Percentiles rank a stretch among this genome's conserved stretches.
These are phyloP conservation scores for Blastobotrys raffinosifermentans DNA, from an alignment of 1,139 yeast species.

Conservation along the genomic window DNA sequence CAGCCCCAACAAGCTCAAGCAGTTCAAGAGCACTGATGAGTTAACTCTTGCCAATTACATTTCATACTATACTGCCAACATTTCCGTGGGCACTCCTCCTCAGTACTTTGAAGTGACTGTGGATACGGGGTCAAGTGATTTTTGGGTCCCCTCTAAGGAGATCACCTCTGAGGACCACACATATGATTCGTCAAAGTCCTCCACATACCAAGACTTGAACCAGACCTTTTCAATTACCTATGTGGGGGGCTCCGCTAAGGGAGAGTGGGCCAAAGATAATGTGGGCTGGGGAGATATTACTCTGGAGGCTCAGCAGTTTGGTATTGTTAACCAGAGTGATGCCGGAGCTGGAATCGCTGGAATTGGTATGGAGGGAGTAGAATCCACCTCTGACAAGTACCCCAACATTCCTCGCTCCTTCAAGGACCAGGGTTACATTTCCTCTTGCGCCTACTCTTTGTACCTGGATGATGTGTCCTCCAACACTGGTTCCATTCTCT, in stretches of 20 bases:
- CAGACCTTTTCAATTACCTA: conserved; percentile 10
- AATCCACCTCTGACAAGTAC: conserved; percentile 28
- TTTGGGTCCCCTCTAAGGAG: conserved; percentile 90
- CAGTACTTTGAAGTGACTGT: conserved; percentile 9
- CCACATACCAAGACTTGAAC: conserved; percentile 10
- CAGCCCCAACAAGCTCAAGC: not conserved
- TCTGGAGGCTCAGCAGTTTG: conserved; percentile 1
- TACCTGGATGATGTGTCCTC: conserved; percentile 42
- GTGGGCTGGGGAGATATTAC: conserved; percentile 5
- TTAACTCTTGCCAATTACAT: not conserved
- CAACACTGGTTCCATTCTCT: conserved; percentile 44
- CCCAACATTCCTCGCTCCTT: conserved; percentile 21
- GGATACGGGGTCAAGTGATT: conserved; percentile 82
- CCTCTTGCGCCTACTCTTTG: conserved; percentile 47
- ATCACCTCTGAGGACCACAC: conserved; percentile 38
- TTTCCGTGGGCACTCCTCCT: conserved; percentile 17
- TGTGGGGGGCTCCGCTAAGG: conserved; percentile 9
- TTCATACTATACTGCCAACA: conserved; percentile 12
- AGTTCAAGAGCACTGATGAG: not conserved
- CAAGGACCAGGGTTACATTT: conserved; percentile 30
- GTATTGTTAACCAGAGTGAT: conserved; percentile 14
- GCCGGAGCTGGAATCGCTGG: conserved; percentile 48
- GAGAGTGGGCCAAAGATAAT: conserved; percentile 11
- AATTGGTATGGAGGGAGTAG: conserved; percentile 41
- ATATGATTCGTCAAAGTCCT: conserved; percentile 9